Evolutionary conservation across 495 filamentous ascomycete genomes (phyloP).

Genomic region (Penicillium flavigenum): DNA sequence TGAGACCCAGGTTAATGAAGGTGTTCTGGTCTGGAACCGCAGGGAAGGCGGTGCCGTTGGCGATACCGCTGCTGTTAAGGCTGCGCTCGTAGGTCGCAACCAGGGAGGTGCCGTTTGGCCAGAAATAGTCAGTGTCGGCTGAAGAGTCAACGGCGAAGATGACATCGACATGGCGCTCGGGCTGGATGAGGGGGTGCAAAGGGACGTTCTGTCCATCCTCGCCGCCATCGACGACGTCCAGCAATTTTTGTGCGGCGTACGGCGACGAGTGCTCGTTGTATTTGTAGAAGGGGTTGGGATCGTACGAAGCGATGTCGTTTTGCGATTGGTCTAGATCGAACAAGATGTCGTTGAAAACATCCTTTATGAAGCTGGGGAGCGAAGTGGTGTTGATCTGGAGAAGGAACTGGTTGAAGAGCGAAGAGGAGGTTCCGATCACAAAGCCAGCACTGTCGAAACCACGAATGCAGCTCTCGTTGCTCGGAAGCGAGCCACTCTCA

Average conservation of each 20-base stretch:
- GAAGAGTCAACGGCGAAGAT: conserved; percentile 90
- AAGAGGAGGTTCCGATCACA: conserved; percentile 87
- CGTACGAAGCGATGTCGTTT: conserved; percentile 79
- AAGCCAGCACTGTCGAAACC: conserved; percentile 87
- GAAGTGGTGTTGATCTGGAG: conserved; percentile 54
- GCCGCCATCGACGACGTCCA: conserved; percentile 86
- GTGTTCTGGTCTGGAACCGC: conserved; percentile 78
- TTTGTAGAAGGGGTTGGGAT: conserved; percentile 80
- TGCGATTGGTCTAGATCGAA: conserved; percentile 50
- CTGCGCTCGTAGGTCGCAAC: conserved; percentile 82
- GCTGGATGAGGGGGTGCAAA: conserved; percentile 81
- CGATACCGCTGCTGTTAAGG: conserved; percentile 52
- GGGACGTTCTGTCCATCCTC: conserved; percentile 87
- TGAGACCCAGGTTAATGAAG: conserved; percentile 83
- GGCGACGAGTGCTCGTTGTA: conserved; percentile 66
- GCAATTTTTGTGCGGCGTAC: conserved; percentile 49
- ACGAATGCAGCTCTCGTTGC: conserved; percentile 62
- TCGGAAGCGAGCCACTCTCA: conserved; percentile 57
- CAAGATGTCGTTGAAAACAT: conserved; percentile 57
- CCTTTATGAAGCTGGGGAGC: conserved; percentile 53
- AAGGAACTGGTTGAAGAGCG: conserved; percentile 80
- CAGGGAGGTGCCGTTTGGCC: conserved; percentile 85
- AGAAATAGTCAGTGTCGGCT: conserved; percentile 71
- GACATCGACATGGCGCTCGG: conserved; percentile 74
- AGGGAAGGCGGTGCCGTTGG: conserved; percentile 84